Conservation (phyloP, 1,284 basidiomycete species). For the Schizopora paradoxa region DNA sequence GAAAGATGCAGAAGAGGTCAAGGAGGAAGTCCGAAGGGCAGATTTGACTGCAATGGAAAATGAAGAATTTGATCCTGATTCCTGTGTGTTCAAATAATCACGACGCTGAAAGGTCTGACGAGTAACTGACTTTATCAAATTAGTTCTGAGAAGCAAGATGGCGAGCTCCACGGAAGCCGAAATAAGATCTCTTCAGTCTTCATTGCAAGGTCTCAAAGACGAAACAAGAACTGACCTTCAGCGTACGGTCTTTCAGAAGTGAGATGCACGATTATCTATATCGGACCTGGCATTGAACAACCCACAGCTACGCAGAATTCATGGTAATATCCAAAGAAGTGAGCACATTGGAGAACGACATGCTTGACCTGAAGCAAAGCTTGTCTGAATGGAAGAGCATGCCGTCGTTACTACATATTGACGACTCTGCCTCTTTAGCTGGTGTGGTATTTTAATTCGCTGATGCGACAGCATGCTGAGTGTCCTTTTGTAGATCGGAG, state of each 20-base stretch:
- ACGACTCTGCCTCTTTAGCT: slow-evolving; percentile 59
- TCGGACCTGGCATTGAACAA: not conserved
- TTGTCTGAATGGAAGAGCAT: slow-evolving; percentile 93
- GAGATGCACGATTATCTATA: slow-evolving; percentile 21
- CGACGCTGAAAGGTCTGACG: slow-evolving; percentile 1
- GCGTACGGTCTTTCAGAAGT: slow-evolving; percentile 89
- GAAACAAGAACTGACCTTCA: slow-evolving; percentile 71
- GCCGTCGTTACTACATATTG: slow-evolving; percentile 88
- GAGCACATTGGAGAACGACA: slow-evolving; percentile 92
- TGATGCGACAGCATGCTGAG: not conserved
- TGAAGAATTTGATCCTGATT: slow-evolving; percentile 76
- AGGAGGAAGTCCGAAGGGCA: slow-evolving; percentile 42
- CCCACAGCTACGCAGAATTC: slow-evolving; percentile 85
- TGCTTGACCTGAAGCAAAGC: slow-evolving; percentile 94
- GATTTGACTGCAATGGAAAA: slow-evolving; percentile 65
- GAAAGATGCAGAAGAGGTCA: slow-evolving; percentile 35
- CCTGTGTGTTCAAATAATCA: slow-evolving; percentile 50
- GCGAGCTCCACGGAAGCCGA: slow-evolving; percentile 79
- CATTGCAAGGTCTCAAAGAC: slow-evolving; percentile 55
- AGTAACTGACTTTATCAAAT: no score
- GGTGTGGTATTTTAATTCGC: slow-evolving; percentile 32
- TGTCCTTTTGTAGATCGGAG: slow-evolving; percentile 38
- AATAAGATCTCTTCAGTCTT: slow-evolving; percentile 67
- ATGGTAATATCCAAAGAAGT: slow-evolving; percentile 97
- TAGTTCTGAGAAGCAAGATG: slow-evolving; percentile 70